Evolutionary conservation across 208 protist genomes (phyloP), one percentile per base, ranked within the genome.

Genomic region (Trypanosoma boissoni): DNA sequence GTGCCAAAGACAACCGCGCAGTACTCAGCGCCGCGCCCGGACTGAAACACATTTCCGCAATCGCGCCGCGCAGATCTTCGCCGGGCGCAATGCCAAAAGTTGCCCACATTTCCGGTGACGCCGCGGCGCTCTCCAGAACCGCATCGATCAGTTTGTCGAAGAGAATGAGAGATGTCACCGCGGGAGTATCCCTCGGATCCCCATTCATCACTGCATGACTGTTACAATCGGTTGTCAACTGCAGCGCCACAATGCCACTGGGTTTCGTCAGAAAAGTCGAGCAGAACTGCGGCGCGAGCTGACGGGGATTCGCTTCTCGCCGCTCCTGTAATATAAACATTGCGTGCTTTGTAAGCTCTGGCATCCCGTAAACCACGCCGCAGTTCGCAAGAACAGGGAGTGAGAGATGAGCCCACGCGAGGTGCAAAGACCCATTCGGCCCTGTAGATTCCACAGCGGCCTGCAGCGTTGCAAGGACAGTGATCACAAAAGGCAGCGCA

Each of bases 331-430:
- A 45, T 20, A 91, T 51, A n/a, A 80, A 67, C 23, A 74, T 18
- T 9, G 55, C 84, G 68, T 91, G 88, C n/a, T 57, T 58, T 10
- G 51, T 50, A 18, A 91, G 56, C 31, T 77, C 75, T 0, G 77
- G 73, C 10, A 83, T 42, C 6, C 49, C 54, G 51, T 76, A 76
- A 7, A 81, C 41, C 52, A 59, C 55, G 12, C 80, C 80, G 23
- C 53, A 72, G 60, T 72, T 74, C 10, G 72, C 66, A 26, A 91
- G 67, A 9, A 76, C 53, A 10, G 63, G 75, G 2, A 76, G 52
- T 34, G 82, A 65, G 56, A 86, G 69, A 56, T 91, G 84, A 50
- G 86, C 69, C 84, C 80, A 91, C 36, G 84, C 84, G 8, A 53
- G 12, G 58, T 57, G n/a, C 28, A 60, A 16, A 27, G 76, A 68